A percentile compares a stretch with the other conserved stretches of the same genome.
phyloP scores from a whole-genome alignment of 2,329 filamentous ascomycete genomes.

The Botrytis sinoallii region DNA sequence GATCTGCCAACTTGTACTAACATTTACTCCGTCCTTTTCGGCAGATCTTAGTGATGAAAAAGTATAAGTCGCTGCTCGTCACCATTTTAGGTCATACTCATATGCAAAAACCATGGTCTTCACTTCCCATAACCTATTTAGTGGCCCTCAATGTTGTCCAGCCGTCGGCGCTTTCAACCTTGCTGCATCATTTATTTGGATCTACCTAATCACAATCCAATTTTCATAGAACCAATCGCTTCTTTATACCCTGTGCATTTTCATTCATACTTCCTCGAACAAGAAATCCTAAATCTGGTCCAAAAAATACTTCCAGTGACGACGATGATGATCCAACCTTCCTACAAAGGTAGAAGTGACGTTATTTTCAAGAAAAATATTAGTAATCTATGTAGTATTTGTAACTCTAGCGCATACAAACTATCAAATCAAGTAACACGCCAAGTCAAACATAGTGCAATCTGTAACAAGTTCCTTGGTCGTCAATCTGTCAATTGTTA shows the following conservation, averaged over 20 bases:
- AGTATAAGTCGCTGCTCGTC: background rate
- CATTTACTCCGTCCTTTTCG: too few species aligned
- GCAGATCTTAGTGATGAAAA: background rate
- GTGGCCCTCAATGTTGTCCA: background rate
- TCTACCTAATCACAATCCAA: background rate
- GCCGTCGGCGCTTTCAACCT: background rate
- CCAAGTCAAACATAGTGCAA: background rate
- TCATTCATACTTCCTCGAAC: background rate
- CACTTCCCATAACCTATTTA: background rate
- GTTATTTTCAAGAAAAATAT: background rate
- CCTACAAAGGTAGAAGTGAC: background rate
- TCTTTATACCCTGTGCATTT: too few species aligned
- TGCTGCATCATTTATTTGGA: background rate
- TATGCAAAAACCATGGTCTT: background rate
- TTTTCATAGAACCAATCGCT: background rate
- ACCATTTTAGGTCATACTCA: background rate
- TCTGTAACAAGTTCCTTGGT: background rate
- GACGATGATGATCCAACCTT: fast-evolving
- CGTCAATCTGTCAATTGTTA: background rate
- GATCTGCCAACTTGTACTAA: background rate
- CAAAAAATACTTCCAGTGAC: background rate
- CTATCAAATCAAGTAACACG: background rate
- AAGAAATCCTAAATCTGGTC: background rate
- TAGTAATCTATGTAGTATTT: too few species aligned
- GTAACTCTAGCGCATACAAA: background rate